These are phyloP conservation scores for Candida suzukii DNA, from an alignment of 805 yeast genomes.

Conservation along the genomic window DNA sequence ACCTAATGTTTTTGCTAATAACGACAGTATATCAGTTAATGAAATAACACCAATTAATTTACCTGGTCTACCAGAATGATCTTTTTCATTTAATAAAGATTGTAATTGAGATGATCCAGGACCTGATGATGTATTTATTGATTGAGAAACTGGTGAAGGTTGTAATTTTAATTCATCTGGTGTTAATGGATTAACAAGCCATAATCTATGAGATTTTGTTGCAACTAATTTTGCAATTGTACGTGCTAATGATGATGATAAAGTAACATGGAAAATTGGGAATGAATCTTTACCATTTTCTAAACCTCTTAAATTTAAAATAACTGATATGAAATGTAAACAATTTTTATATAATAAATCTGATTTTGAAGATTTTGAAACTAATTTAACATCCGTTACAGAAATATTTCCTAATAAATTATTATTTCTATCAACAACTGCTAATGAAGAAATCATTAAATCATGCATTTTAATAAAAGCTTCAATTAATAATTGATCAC, in stretches of 20 bases:
- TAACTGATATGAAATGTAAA: conserved; percentile 80
- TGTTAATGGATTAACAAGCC: conserved; percentile 60
- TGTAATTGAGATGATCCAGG: conserved; percentile 5
- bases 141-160: conserved; percentile 1
- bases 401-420: conserved; percentile 86
- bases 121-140: conserved; percentile 3
- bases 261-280: conserved; percentile 92
- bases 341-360: conserved; percentile 77
- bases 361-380: conserved; percentile 81
- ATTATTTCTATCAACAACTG: conserved; percentile 77
- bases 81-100: conserved; percentile 11
- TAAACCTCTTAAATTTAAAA: conserved; percentile 80
- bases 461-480: conserved; percentile 82
- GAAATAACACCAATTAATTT: conserved; percentile 87
- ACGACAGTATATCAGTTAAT: conserved; percentile 79
- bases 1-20: conserved; percentile 72
- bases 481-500: conserved; percentile 81
- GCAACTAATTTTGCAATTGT: conserved; percentile 94
- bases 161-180: conserved; percentile 8
- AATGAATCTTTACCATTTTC: conserved; percentile 94
- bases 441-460: conserved; percentile 81
- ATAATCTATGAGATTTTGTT: conserved; percentile 83
- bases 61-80: conserved; percentile 53
- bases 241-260: conserved; percentile 72
- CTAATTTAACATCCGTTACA: conserved; percentile 87